Evolutionary conservation across 2,329 filamentous ascomycete species (phyloP).

Genomic region (Microdochium bolleyi): DNA sequence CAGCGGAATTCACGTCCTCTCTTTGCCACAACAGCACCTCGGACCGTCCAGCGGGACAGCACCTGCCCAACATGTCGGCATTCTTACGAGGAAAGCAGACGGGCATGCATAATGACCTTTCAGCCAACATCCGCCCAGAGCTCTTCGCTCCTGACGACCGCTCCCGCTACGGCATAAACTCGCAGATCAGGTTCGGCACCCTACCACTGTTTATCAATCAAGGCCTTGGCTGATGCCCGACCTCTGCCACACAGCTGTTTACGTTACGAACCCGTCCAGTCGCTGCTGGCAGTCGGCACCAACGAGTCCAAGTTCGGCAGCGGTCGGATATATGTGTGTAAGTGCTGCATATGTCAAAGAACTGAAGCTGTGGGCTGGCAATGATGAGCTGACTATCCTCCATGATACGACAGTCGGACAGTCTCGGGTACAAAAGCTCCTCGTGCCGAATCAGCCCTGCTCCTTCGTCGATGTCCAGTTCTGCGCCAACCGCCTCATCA

Average conservation of each 20-base stretch:
- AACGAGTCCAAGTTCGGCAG: slow-evolving; percentile 78
- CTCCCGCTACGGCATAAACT: slow-evolving; percentile 74
- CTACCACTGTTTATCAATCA: background rate
- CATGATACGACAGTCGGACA: slow-evolving; percentile 50
- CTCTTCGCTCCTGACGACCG: slow-evolving; percentile 80
- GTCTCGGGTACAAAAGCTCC: slow-evolving; percentile 67
- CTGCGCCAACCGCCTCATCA: slow-evolving; percentile 76
- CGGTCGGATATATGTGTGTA: slow-evolving; percentile 74
- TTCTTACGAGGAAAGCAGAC: slow-evolving; percentile 90
- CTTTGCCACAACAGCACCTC: background rate
- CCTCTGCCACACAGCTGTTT: slow-evolving; percentile 51
- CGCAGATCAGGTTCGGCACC: slow-evolving; percentile 50
- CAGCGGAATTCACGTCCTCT: too few relatives aligned
- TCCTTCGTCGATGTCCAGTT: slow-evolving; percentile 78
- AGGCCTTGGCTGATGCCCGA: background rate
- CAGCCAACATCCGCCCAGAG: slow-evolving; percentile 68
- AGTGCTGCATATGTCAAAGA: background rate
- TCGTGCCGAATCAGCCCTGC: slow-evolving; percentile 62
- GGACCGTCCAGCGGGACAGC: background rate
- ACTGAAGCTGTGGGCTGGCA: background rate
- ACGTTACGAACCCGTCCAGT: slow-evolving; percentile 90
- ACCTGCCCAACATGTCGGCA: slow-evolving; percentile 57
- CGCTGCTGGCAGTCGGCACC: slow-evolving; percentile 85
- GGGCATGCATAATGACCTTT: slow-evolving; percentile 86
- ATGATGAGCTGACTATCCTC: background rate